Evolutionary conservation across 192 early-diverging fungal genomes (phyloP).

Genomic region (Backusella australiensis): DNA sequence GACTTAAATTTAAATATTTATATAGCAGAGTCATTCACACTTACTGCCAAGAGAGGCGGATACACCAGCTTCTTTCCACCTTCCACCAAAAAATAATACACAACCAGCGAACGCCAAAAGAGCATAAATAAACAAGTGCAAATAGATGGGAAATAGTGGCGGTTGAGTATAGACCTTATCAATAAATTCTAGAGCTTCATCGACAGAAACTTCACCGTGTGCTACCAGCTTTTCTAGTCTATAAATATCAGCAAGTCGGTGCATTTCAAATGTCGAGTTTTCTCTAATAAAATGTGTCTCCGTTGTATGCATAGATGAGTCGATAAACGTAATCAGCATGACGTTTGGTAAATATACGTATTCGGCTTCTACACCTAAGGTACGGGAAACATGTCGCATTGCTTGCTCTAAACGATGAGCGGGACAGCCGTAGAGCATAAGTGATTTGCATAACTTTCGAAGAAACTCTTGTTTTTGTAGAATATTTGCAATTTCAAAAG

Average conservation of each 20-base stretch:
- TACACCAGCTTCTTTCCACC: conserved; percentile 67
- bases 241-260: conserved; percentile 60
- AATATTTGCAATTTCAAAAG: conserved; percentile 63
- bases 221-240: conserved; percentile 62
- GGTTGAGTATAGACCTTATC: conserved; percentile 54
- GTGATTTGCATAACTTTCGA: conserved; percentile 54
- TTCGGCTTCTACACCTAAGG: conserved; percentile 60
- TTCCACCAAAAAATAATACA: conserved; percentile 66
- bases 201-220: conserved; percentile 56
- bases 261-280: conserved; percentile 63
- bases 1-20: not conserved
- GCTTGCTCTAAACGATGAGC: conserved; percentile 64
- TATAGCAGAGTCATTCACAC: not conserved
- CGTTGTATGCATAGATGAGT: conserved; percentile 65
- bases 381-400: conserved; percentile 56
- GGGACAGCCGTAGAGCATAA: conserved; percentile 70
- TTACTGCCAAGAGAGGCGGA: conserved; percentile 44
- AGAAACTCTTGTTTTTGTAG: conserved; percentile 67
- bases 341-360: conserved; percentile 70
- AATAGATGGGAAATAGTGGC: conserved; percentile 56
- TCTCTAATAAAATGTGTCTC: conserved; percentile 70
- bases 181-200: conserved; percentile 61
- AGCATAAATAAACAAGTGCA: conserved; percentile 51
- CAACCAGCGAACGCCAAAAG: conserved; percentile 55
- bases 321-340: conserved; percentile 74